A percentile compares a stretch with the other conserved stretches of the same genome.
Conservation (phyloP, 1,284 basidiomycete genomes). For the Rhodotorula sp. region DNA sequence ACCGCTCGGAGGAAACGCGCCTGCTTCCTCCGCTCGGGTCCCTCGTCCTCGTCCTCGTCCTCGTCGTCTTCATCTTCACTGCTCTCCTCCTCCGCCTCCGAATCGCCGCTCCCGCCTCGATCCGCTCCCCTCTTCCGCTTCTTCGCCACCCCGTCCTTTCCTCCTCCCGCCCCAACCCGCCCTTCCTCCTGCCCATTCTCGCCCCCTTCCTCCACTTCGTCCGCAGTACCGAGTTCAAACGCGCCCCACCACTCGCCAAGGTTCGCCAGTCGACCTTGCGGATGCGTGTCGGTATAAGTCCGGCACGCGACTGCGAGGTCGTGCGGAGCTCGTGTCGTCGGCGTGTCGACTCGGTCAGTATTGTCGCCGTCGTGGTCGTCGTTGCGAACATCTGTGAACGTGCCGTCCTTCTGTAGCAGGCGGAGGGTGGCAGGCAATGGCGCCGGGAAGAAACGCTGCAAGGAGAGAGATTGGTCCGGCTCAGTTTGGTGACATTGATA, state of each 20-base stretch:
- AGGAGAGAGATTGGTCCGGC: not conserved
- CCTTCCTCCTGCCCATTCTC: not conserved
- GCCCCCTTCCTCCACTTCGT: not conserved
- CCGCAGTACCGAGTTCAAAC: constrained; percentile 25
- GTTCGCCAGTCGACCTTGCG: constrained; percentile 40
- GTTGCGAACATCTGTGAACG: not conserved
- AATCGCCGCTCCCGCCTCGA: constrained; percentile 1
- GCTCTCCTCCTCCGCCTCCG: constrained; percentile 11
- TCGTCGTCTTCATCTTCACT: constrained; percentile 14
- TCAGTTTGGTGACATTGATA: not conserved
- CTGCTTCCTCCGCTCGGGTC: constrained; percentile 30
- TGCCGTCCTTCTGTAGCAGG: constrained; percentile 9
- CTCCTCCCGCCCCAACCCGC: not conserved
- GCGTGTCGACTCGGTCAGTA: not conserved
- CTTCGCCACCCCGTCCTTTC: not conserved
- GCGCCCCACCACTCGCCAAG: constrained; percentile 43
- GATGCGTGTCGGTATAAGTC: constrained; percentile 35
- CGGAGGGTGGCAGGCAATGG: constrained; percentile 10
- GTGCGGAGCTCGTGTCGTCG: constrained; percentile 1
- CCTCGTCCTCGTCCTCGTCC: constrained; percentile 21
- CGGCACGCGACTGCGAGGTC: constrained; percentile 35
- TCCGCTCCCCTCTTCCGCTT: not conserved
- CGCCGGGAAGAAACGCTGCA: constrained; percentile 30
- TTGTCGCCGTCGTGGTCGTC: not conserved
- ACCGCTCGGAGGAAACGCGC: constrained; percentile 42